Base-by-base conservation (phyloP, 306 rosid species). In the Ammopiptanthus mongolicus region DNA sequence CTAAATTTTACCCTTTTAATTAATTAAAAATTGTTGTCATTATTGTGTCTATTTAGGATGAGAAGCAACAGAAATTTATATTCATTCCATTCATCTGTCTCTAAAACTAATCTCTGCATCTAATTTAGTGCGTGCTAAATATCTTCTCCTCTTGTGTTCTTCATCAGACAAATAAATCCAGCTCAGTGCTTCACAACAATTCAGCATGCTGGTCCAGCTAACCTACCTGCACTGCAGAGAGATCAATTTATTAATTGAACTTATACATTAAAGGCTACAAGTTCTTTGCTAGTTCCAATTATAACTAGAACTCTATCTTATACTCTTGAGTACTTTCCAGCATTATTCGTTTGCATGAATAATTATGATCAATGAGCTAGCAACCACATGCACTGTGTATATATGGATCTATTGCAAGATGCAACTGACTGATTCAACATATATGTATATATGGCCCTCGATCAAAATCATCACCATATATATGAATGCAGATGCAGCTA, bases 321-420 rank as follows among this genome's bases (percentile, higher is more conserved):
- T 29, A 28, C 37, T 3, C 39, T 58, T 28, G 12, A 22, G 61
- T 61, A 31, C 23, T 61, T 61, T 61, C 22, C 44, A 46, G 19
- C 58, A 19, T 9, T 13, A 39, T 41, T 37, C 36, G 8, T 19
- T 47, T 48, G 15, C 34, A 59, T 12, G 79, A 63, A 37, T 14
- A 8, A 22, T 85, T 81, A 51, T 63, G 77, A 70, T 81, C 86
- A 81, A 44, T 78, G 86, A 81, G 84, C 82, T 81, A 83, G 84
- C 81, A 64, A 57, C 55, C 83, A 79, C 85, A 72, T 81, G 81
- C 84, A 75, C 0, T 31, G 65, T 29, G 58, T 34, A 74, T 67
- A 66, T 42, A 74, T 67, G 80, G 79, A 29, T 62, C 69, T 21
- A 25, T 58, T 55, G 6, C 60, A 19, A 19, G 14, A 55, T 55